Evolutionary conservation across 192 early-diverging fungal species (phyloP), one percentile per base, ranked within the genome.

Genomic region (Pilaira anomala): DNA sequence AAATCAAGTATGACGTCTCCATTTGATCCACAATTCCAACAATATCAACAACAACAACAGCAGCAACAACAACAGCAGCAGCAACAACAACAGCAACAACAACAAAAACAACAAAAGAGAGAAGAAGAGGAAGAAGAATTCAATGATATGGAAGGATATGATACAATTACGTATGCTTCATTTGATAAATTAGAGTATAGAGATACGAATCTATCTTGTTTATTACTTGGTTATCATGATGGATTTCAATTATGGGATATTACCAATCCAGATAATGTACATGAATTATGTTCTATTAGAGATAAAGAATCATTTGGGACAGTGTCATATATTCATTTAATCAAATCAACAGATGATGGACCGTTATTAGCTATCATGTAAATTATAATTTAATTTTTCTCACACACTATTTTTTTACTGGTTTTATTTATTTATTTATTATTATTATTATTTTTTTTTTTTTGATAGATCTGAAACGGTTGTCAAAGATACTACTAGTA

Each of bases 221-320:
- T 87, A 24, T 62, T 86, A 22, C 67, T 92, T 51, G 91, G 88
- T 24, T 92, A 92, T 69, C 56, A 68, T 11, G 80, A 81, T 57
- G 91, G 91, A 7, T 88, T 93, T 53, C 91, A 93, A 58, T 75
- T 93, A 14, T 93, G 91, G 91, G 77, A 88, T 48, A 72, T 91
- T 7, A 76, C 82, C 7, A 77, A 86, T 48, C 67, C 78, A 7
- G 85, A 90, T 62, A 80, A 87, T 62, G 77, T 89, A 19, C 81
- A 78, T 26, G 90, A 93, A 71, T 54, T 91, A 8, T 58, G 68
- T 2, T 90, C 88, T 28, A 69, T 90, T 7, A 80, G 85, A 40
- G 66, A 80, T 51, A 29, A 71, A 26, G 69, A 76, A 3, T 72
- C 67, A 5, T 44, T 81, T 46, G 78, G 69, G 9, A 60, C 77